Percentiles rank a stretch among this genome's conserved stretches.
Evolutionary conservation across 139 green algal species (phyloP).

Genomic region (Micromonas pusilla): DNA sequence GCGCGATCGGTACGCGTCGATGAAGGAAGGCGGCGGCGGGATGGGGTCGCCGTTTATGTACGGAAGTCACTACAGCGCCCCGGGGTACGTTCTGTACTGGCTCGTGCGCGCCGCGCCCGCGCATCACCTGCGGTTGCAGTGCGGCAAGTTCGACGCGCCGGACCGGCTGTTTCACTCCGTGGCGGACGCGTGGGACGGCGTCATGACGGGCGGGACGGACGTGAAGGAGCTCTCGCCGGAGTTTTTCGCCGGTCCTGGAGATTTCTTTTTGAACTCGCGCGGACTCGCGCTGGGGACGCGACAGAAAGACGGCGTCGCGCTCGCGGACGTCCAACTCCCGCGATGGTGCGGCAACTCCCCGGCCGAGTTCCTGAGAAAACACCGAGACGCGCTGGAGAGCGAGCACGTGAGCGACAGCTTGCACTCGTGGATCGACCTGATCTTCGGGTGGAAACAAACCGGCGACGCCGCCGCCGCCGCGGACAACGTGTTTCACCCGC

Average conservation of each 20-base stretch:
- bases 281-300: constrained; percentile 54
- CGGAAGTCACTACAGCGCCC: constrained; percentile 89
- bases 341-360: constrained; percentile 52
- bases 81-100: constrained; percentile 90
- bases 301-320: constrained; percentile 60
- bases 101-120: constrained; percentile 71
- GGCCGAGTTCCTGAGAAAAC: constrained; percentile 30
- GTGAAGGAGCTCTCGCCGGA: constrained; percentile 98
- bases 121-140: constrained; percentile 87
- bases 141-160: constrained; percentile 83
- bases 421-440: constrained; percentile 60
- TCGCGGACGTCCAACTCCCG: constrained; percentile 73
- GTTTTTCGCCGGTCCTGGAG: constrained; percentile 59
- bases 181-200: constrained; percentile 69
- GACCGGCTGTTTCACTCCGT: constrained; percentile 83
- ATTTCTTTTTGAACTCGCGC: constrained; percentile 72
- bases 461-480: constrained; percentile 61
- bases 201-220: constrained; percentile 66
- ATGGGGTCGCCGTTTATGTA: constrained; percentile 78
- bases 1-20: constrained; percentile 55
- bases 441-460: constrained; percentile 78
- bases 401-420: constrained; percentile 43
- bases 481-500: constrained; percentile 80
- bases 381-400: constrained; percentile 47
- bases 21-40: constrained; percentile 42